Evolutionary conservation across 2,329 filamentous ascomycete genomes (phyloP), one percentile per base, ranked within the genome.

Genomic region (Davidsoniella australis): DNA sequence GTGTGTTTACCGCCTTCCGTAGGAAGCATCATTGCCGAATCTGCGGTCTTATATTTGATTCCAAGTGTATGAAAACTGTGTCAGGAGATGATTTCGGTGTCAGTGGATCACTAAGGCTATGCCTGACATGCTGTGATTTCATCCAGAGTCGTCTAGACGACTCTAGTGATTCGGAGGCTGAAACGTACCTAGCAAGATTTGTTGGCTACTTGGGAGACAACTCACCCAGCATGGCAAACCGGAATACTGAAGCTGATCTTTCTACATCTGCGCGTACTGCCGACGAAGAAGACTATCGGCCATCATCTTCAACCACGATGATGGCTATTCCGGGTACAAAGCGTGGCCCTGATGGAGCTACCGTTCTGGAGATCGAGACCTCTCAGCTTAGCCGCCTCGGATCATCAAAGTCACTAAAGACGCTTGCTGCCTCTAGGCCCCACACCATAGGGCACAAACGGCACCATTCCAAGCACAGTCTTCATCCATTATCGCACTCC

Each of bases 31-130:
- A 98, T 63, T 98, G 91, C 62, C 80, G 93, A 54, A 84, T 79
- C 0, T 98, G 91, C 61, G 91, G 91, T n/a, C 94, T 94, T 59
- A 98, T 98, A 41, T 98, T 98, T 59, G 91, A 96, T 63, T 85
- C 85, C 4, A 94, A 93, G 62, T 98, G 91, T 64, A 98, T 89
- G 0, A 83, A 83, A 4, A 79, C 89, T n/a, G 85, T 96, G 20
- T 76, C 86, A 5, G 91, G 89, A 5, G 76, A 83, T 55, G 79
- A 81, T 45, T 96, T 98, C 61, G 88, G 86, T 14, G 86, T 95
- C 45, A 76, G 80, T 44, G 84, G 86, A 5, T 85, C 79, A 12
- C 70, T 98, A 40, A 76, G 89, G 52, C 85, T 98, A 10, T 98
- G 91, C 67, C 94, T 88, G 58, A 85, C 85, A 18, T 98, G 91